A percentile compares a stretch with the other conserved stretches of the same genome.
Conservation (phyloP, 257 asterid species). For the Lavandula angustifolia region DNA sequence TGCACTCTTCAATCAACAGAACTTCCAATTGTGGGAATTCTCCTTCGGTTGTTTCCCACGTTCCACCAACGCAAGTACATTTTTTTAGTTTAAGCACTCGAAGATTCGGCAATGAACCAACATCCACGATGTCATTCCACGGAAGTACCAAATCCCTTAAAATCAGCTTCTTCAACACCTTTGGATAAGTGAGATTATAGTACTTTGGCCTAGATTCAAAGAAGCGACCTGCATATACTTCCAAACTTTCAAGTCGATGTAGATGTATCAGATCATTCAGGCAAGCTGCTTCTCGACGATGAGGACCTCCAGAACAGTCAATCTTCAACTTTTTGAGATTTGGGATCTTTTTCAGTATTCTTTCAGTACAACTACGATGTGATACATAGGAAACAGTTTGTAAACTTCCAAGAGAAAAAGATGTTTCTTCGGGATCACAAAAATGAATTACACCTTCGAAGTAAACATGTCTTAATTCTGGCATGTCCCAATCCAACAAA, state of each 20-base stretch:
- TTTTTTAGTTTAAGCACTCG: background rate
- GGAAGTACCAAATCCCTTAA: background rate
- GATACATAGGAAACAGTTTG: background rate
- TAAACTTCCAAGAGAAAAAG: background rate
- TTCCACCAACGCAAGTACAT: background rate
- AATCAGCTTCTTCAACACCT: background rate
- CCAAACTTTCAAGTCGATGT: background rate
- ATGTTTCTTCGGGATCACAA: background rate
- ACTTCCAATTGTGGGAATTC: conserved; percentile 11
- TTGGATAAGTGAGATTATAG: background rate
- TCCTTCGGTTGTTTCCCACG: conserved; percentile 24
- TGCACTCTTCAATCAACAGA: background rate
- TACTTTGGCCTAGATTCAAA: background rate
- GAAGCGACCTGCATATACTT: background rate
- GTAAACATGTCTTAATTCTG: conserved; percentile 13
- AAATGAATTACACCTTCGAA: background rate
- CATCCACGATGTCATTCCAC: background rate
- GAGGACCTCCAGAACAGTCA: background rate
- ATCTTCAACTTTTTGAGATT: conserved; percentile 6
- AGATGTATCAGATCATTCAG: conserved; percentile 13
- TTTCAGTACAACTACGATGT: background rate
- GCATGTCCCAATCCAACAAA: background rate
- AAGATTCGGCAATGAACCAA: conserved; percentile 18
- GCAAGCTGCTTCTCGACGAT: background rate
- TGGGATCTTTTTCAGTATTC: conserved; percentile 3